Evolutionary conservation across 2,329 filamentous ascomycete genomes (phyloP), one percentile per base, ranked within the genome.

Genomic region (Colletotrichum sublineola): DNA sequence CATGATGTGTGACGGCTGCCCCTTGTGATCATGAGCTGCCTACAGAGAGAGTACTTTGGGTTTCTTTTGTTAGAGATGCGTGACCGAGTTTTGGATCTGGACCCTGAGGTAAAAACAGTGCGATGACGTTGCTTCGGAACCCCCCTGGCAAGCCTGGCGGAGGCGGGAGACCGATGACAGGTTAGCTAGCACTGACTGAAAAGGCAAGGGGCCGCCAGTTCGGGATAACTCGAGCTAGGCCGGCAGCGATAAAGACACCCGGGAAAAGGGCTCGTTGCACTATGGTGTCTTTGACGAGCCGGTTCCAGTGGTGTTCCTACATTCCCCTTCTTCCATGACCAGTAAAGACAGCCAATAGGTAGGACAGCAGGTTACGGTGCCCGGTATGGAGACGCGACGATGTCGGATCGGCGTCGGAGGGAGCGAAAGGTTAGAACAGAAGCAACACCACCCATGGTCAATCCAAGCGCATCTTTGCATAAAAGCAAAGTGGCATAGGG

Each of bases 61-160:
- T 18, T 60, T n/a, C 11, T 56, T 57, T 40, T 42, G 29, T 20
- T 36, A 58, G 24, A 48, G 24, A 67, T 53, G 44, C 40, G 67
- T 70, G 70, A 73, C 55, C 56, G 11, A 55, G 31, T 18, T 62
- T 24, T 40, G 46, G 58, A 69, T 31, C 61, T 71, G 55, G 63
- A 63, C 62, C 67, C 57, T 62, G 56, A 71, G 50, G 50, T 48
- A 40, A 63, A 58, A 58, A 73, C 68, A 69, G 70, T 61, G 60
- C 63, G 57, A 71, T 73, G 71, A 71, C 62, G 67, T 73, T 62
- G 56, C 71, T 71, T 71, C 40, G 62, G 50, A 73, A n/a, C 31
- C 50, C 46, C 44, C 44, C 44, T 50, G n/a, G 56, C 63, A 63
- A 67, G 56, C 31, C 53, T 64, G 36, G 31, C 15, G 48, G 50